phyloP scores from a whole-genome alignment of 805 yeast genomes.

The Saturnispora mendoncae region DNA sequence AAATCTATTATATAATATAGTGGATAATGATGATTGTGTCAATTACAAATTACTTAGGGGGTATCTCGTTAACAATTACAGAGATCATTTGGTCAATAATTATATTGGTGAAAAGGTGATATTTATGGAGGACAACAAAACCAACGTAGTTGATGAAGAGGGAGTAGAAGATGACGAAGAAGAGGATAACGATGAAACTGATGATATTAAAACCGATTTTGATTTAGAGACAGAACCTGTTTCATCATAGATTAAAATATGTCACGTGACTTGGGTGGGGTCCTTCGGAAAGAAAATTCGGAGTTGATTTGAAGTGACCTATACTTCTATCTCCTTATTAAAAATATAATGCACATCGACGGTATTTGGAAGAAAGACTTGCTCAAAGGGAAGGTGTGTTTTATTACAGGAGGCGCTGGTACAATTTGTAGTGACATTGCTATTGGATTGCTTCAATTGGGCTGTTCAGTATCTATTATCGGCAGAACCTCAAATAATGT shows the following conservation, averaged over 20 bases:
- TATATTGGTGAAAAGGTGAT: slow-evolving; percentile 17
- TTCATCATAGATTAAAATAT: background rate
- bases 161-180: slow-evolving; percentile 24
- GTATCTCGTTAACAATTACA: slow-evolving; percentile 18
- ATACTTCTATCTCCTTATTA: background rate
- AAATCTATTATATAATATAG: slow-evolving; percentile 36
- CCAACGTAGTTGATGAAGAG: slow-evolving; percentile 17
- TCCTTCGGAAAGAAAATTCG: background rate
- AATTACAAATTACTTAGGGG: slow-evolving; percentile 19
- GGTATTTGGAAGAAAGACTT: slow-evolving; percentile 45
- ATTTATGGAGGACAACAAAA: background rate
- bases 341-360: background rate
- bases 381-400: slow-evolving; percentile 77
- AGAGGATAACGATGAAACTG: slow-evolving; percentile 20
- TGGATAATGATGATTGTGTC: slow-evolving; percentile 15
- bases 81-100: slow-evolving; percentile 13
- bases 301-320: background rate
- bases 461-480: slow-evolving; percentile 79
- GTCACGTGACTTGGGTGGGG: slow-evolving; percentile 4
- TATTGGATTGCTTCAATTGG: slow-evolving; percentile 73
- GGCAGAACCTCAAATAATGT: slow-evolving; percentile 73
- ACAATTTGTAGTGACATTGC: slow-evolving; percentile 88
- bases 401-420: slow-evolving; percentile 95
- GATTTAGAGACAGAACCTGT: slow-evolving; percentile 7
- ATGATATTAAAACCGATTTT: slow-evolving; percentile 10